Base-by-base conservation (phyloP, 2,329 filamentous ascomycete genomes). In the Penicillium griseofulvum region DNA sequence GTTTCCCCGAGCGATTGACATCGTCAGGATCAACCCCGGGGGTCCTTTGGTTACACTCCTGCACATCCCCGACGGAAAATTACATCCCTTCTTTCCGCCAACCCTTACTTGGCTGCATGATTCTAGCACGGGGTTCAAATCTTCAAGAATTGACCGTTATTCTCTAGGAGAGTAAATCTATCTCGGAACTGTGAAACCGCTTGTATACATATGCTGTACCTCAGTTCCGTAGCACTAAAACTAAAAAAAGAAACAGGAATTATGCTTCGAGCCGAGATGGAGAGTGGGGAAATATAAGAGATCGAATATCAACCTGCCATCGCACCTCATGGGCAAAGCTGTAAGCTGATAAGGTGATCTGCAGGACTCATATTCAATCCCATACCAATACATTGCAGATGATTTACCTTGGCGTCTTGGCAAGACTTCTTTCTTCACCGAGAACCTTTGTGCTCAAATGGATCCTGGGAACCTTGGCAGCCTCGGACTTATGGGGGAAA, bases 351-450 rank as follows among this genome's bases (percentile, higher is more conserved):
- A 19, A 51, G 39, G 16, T 42, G 47, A 45, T 45, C 47, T 45
- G 47, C 47, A 51, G 19, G 16, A 31, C 26, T 49, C 37, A 24
- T 7, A 31, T 36, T 29, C 12, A 28, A 42, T 51, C 22, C 12
- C 26, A 50, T 22, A 14, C 19, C 16, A 14, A 42, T 10, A 16
- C 28, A 33, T 52, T 54, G 49, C 44, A 45, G 47, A 57, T 53
- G 54, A 57, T 59, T 50, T 36, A 14, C 59, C 52, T 59, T 61
- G 54, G 59, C 54, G 36, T 39, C 59, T 61, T 57, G 59, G 59
- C 59, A 38, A 34, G 26, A n/a, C 17, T 24, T 14, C 26, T 26
- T 54, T 43, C 43, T 36, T 54, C 44, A 56, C 54, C 54, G 50
- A 56, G 26, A 19, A 28, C 54, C 29, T 8, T 31, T n/a, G 31